Conservation (phyloP, 2,329 filamentous ascomycete species). For the Amphichorda felina region DNA sequence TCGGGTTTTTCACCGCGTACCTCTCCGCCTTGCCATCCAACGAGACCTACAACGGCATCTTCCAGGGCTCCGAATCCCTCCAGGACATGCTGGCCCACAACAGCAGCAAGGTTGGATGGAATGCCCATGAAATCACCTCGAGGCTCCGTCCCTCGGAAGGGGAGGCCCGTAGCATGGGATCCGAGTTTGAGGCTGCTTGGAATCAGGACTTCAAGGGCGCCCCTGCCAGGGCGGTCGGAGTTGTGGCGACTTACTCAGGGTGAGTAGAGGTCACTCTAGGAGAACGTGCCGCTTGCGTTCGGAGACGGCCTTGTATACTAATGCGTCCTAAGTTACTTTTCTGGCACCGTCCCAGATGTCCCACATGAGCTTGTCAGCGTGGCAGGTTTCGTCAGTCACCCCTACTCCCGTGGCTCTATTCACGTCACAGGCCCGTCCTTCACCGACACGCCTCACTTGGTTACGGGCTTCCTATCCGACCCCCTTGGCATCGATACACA, state of each 20-base stretch:
- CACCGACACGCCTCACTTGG: constrained; percentile 35
- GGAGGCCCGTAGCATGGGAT: constrained; percentile 38
- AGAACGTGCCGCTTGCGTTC: background rate
- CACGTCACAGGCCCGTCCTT: constrained; percentile 36
- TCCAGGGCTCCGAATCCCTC: background rate
- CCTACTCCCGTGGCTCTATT: constrained; percentile 46
- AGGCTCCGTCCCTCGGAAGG: constrained; percentile 42
- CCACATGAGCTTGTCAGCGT: constrained; percentile 35
- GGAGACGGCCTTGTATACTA: background rate
- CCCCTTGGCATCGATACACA: constrained; percentile 37
- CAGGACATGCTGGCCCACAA: constrained; percentile 21
- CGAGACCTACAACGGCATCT: background rate
- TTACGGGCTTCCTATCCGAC: constrained; percentile 41
- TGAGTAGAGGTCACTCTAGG: background rate
- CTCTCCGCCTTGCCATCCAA: background rate
- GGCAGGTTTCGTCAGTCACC: constrained; percentile 42
- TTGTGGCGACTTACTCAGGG: constrained; percentile 16
- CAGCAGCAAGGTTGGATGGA: constrained; percentile 39
- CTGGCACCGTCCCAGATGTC: constrained; percentile 2
- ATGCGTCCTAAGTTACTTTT: background rate
- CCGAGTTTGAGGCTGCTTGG: constrained; percentile 40
- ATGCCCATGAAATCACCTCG: constrained; percentile 37
- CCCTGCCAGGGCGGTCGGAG: constrained; percentile 33
- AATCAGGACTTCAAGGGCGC: constrained; percentile 34
- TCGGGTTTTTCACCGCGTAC: constrained; percentile 14